Evolutionary conservation across 805 yeast species (phyloP), one percentile per base, ranked within the genome.

Genomic region (Deakozyma indianensis): DNA sequence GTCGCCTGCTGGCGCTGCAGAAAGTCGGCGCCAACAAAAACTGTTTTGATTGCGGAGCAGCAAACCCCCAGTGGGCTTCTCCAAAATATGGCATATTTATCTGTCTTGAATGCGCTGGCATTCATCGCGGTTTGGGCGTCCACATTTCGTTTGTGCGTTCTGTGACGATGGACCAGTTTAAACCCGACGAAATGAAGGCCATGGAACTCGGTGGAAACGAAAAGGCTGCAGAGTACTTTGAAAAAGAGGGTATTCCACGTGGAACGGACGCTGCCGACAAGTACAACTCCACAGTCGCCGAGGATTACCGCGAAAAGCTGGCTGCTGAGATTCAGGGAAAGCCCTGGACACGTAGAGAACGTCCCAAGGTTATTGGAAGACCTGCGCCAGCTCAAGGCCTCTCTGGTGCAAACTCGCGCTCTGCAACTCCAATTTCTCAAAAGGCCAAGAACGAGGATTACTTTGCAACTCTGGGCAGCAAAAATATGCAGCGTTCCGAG

Each of bases 51-150:
- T 92, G 98, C 65, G 72, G 69, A 32, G 94, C 96, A 1, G 95
- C 95, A 48, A 90, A 88, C 61, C 98, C 98, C 7, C 98, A 92
- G 63, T 92, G 98, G 98, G 96, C 97, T 1, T 86, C 96, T 14
- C 97, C 97, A 29, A 92, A 92, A 64, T 87, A 90, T 65, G 98
- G 98, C 49, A 83, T 92, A 49, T 92, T 88, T 65, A 90, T 92
- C 59, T 92, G 98, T 64, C 73, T 92, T 35, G 99, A 92, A 61
- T 92, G 98, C 69, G 98, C 98, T 18, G 99, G 99, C 41, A 70
- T 82, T 47, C 99, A 92, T 63, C 63, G 71, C 63, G 94, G 97
- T 11, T 69, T 92, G 42, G 98, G 98, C 35, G 98, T 92, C 40
- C 98, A 92, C 62, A 79, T 92, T 47, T 88, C 96, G 38, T 92